Evolutionary conservation across 345 rosid genomes (phyloP).

Genomic region (Aethionema arabicum): DNA sequence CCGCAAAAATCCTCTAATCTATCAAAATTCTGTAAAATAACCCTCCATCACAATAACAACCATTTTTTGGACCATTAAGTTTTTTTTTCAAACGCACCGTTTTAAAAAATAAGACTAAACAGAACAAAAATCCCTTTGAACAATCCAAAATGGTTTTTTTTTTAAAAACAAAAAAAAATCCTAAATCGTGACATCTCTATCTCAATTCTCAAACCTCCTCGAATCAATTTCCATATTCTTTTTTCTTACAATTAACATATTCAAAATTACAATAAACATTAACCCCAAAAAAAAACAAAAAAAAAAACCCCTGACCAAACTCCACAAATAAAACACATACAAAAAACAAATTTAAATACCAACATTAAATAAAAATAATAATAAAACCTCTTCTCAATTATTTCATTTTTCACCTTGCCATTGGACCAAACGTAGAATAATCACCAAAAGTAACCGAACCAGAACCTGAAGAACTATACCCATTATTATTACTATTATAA

Average conservation of each 20-base stretch:
- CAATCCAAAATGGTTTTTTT: too few relatives aligned
- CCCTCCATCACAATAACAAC: too few relatives aligned
- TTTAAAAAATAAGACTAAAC: too few relatives aligned
- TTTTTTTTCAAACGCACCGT: too few relatives aligned
- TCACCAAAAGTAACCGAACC: slow-evolving; percentile 33
- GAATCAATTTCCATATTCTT: too few relatives aligned
- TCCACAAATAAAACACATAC: not conserved
- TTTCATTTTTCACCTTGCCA: slow-evolving; percentile 27
- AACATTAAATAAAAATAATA: not conserved
- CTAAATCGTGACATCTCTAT: too few relatives aligned
- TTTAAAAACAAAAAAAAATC: too few relatives aligned
- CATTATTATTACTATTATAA: slow-evolving; percentile 16
- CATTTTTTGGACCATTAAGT: too few relatives aligned
- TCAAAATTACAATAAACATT: slow-evolving; percentile 10
- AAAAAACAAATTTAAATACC: not conserved
- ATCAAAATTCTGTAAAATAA: too few relatives aligned
- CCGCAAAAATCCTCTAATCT: too few relatives aligned
- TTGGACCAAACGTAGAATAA: slow-evolving; percentile 28
- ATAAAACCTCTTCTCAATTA: not conserved
- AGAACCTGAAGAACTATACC: slow-evolving; percentile 22
- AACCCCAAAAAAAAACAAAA: not conserved
- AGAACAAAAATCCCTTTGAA: too few relatives aligned
- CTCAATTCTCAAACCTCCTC: too few relatives aligned
- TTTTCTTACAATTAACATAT: slow-evolving; percentile 12
- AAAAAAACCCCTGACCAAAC: not conserved